Base-by-base conservation (phyloP, 495 filamentous ascomycete species). In the Pseudotulostoma volvatum region DNA sequence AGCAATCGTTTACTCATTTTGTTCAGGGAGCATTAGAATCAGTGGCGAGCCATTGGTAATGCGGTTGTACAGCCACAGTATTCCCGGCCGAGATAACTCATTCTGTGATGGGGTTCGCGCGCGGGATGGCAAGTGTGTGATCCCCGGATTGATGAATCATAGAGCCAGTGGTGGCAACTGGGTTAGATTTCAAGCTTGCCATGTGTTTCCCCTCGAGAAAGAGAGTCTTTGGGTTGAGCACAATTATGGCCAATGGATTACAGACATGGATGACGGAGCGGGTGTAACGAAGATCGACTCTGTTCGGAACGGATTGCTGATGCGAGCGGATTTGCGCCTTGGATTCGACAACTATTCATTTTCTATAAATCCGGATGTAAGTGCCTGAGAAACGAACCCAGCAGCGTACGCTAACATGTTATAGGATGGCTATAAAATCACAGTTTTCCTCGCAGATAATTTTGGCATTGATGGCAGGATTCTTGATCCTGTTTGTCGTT, bases 141-240 rank as follows among this genome's bases (percentile, higher is more conserved):
- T 61, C 40, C 51, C 52, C 11, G 45, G 52, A 14, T 19, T 43
- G 38, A 33, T 41, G 19, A 47, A 42, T 13, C 7, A 44, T 18
- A 11, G 30, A 20, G 46, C 36, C 40, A 13, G 40, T 20, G 4
- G 31, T 38, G 44, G 36, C 34, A 25, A 30, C 33, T 55, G 44
- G 41, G 28, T 5, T 4, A 43, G 43, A 18, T 63, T 61, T 32
- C 42, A 61, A 16, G 52, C 49, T 36, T 50, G 47, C 15, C 49
- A 59, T 39, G 48, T 62, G n/a, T 59, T 61, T 40, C 59, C 57
- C 21, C 46, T 62, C 28, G 50, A 47, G n/a, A 43, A 53, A 35
- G 51, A 60, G 42, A 33, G 28, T 2, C 39, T 50, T 31, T 64
- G 53, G 56, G 44, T 18, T 20, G 3, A 43, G 17, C 3, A 46